Percentiles rank a stretch among this genome's conserved stretches.
phyloP scores from a whole-genome alignment of 768 basidiomycete genomes.

The Hemileccinum rubropunctum region DNA sequence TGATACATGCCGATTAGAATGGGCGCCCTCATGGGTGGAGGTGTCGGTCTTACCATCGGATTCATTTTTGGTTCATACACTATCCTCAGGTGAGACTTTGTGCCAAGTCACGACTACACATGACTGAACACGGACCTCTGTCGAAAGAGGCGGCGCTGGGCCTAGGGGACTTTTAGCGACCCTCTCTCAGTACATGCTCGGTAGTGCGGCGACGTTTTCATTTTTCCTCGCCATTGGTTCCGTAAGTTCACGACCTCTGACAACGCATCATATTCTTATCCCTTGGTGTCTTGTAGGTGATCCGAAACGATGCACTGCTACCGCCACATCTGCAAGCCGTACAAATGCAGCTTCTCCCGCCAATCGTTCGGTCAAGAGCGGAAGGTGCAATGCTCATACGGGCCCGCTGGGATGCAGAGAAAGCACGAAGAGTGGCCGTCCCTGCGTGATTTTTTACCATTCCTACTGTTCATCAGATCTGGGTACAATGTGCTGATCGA shows the following conservation, averaged over 20 bases:
- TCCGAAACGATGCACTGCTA: conserved; percentile 72
- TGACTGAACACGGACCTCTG: conserved; percentile 4
- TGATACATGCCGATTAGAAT: conserved; percentile 50
- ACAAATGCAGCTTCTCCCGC: conserved; percentile 53
- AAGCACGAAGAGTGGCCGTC: conserved; percentile 24
- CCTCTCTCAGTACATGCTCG: conserved; percentile 97
- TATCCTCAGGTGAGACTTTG: conserved; percentile 70
- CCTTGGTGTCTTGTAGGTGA: conserved; percentile 55
- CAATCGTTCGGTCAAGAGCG: conserved; percentile 58
- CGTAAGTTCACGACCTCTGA: conserved; percentile 41
- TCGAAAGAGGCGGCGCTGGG: conserved; percentile 77
- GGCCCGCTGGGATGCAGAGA: conserved; percentile 73
- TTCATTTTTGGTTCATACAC: conserved; percentile 96
- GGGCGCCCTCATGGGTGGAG: conserved; percentile 90
- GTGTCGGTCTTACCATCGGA: conserved; percentile 94
- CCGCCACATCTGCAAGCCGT: conserved; percentile 63
- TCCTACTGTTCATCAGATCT: conserved; percentile 11
- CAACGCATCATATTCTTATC: conserved; percentile 2
- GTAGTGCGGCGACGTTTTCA: conserved; percentile 94
- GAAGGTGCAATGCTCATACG: conserved; percentile 71
- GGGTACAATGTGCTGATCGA: conserved; percentile 7
- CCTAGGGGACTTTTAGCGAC: conserved; percentile 88
- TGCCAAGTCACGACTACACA: background rate
- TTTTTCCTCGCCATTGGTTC: conserved; percentile 97
- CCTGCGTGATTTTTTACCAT: conserved; percentile 12